Percentiles rank a stretch among this genome's conserved stretches.
These are phyloP conservation scores for Globisporangium spinosum DNA, from an alignment of 352 stramenopile genomes.

Conservation along the genomic window DNA sequence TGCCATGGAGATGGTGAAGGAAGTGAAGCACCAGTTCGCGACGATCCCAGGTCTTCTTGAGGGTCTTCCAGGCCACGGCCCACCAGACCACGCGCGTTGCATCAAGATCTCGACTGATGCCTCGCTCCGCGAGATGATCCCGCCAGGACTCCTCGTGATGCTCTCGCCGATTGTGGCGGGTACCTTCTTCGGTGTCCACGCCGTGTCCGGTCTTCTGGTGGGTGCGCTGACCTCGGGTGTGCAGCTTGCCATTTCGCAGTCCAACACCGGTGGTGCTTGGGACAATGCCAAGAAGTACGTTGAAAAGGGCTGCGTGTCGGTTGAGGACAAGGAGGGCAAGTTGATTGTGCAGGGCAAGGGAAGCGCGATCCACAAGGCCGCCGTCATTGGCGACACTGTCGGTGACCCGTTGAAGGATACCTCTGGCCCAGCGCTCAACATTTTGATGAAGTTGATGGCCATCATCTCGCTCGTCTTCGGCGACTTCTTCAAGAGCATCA, in stretches of 20 bases:
- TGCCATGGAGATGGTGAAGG: conserved; percentile 99
- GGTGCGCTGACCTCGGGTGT: conserved; percentile 95
- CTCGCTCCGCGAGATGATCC: conserved; percentile 98
- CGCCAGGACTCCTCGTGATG: conserved; percentile 97
- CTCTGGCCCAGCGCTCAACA: conserved; percentile 98
- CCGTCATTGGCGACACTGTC: conserved; percentile 97
- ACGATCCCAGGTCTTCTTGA: conserved; percentile 98
- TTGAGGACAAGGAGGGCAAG: conserved; percentile 91
- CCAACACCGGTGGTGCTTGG: conserved; percentile 99
- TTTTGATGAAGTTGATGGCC: conserved; percentile 99
- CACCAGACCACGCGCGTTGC: conserved; percentile 89
- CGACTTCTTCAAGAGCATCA: conserved; percentile 98
- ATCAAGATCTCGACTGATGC: conserved; percentile 99
- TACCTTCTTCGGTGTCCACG: conserved; percentile 97
- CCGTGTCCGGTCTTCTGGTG: conserved; percentile 96
- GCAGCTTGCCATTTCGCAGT: conserved; percentile 98
- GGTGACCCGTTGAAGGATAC: conserved; percentile 99
- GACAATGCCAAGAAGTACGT: conserved; percentile 99
- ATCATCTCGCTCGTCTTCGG: conserved; percentile 99
- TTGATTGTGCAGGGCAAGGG: conserved; percentile 92
- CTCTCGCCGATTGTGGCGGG: conserved; percentile 97
- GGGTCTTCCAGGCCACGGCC: conserved; percentile 84
- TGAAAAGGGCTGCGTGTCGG: conserved; percentile 92
- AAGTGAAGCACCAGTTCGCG: conserved; percentile 99
- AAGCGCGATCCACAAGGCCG: conserved; percentile 97